Evolutionary conservation across 1,284 basidiomycete genomes (phyloP), one percentile per base, ranked within the genome.

Genomic region (Ganoderma sinense): DNA sequence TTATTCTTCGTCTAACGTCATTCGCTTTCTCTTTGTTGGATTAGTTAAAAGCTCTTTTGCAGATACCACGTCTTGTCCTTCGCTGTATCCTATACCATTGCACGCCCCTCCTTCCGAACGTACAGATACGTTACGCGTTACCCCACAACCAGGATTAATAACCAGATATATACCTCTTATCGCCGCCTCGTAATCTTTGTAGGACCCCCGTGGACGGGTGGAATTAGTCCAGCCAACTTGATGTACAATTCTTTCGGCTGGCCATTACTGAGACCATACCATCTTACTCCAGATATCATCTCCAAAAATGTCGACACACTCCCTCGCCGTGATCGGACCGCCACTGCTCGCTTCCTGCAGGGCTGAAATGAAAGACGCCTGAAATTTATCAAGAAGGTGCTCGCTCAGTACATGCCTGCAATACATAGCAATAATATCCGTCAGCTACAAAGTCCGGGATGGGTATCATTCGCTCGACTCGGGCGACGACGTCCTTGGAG

Each of bases 31-130:
- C 70, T 67, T 70, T 80, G 78, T 80, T 80, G 78, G 76, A 80
- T 80, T 79, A 79, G 75, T 78, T 80, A 79, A 61, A 26, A 39
- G n/a, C 77, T 77, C 69, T 68, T 72, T 67, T 74, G 72, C 77
- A 79, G 78, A 78, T 77, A 77, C 76, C 76, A 73, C 62, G 23
- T 29, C 31, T 71, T 48, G 51, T 53, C 69, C 18, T 74, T 70
- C 68, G 55, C 69, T 72, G 71, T 71, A 72, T 72, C 66, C 68
- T 66, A 70, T 69, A 72, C 64, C 68, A 62, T 74, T 71, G 62
- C 67, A 69, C 65, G 29, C 62, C 41, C 51, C 31, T 26, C 40
- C 43, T 51, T 63, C 29, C 31, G n/a, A 29, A 60, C 69, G n/a
- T 51, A 56, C 36, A 26, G 10, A 33, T 73, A 71, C 66, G 59